phyloP scores from a whole-genome alignment of 2,329 filamentous ascomycete species.

The Cytospora chrysosperma region DNA sequence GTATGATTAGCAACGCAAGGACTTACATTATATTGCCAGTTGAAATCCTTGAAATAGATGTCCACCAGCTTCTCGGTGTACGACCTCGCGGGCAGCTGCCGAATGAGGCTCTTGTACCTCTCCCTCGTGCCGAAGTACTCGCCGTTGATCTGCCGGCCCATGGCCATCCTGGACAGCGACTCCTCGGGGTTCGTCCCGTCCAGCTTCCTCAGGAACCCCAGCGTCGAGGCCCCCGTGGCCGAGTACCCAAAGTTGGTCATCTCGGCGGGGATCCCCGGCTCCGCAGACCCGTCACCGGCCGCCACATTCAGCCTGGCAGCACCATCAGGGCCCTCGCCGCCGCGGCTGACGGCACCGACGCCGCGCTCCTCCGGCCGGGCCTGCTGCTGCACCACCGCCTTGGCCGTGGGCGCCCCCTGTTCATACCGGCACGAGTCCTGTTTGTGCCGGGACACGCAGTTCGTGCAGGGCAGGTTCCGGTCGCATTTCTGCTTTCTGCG shows the following conservation, averaged over 20 bases:
- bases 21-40: constrained; percentile 51
- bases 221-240: constrained; percentile 47
- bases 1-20: too few species aligned
- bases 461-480: constrained; percentile 57
- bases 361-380: too few species aligned
- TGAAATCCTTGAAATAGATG: constrained; percentile 57
- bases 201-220: constrained; percentile 56
- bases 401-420: constrained; percentile 45
- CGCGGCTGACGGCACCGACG: too few species aligned
- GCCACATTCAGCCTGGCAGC: not conserved
- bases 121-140: constrained; percentile 48
- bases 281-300: constrained; percentile 21
- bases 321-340: not conserved
- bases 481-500: constrained; percentile 65
- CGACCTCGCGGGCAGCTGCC: constrained; percentile 54
- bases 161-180: constrained; percentile 32
- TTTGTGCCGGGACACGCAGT: constrained; percentile 58
- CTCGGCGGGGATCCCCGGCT: constrained; percentile 42
- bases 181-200: constrained; percentile 40
- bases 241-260: constrained; percentile 55
- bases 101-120: constrained; percentile 58
- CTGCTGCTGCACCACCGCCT: constrained; percentile 30
- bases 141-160: constrained; percentile 33
- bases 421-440: constrained; percentile 58
- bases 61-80: constrained; percentile 55